Conservation (phyloP, 768 basidiomycete genomes). For the Lactifluus volemus region DNA sequence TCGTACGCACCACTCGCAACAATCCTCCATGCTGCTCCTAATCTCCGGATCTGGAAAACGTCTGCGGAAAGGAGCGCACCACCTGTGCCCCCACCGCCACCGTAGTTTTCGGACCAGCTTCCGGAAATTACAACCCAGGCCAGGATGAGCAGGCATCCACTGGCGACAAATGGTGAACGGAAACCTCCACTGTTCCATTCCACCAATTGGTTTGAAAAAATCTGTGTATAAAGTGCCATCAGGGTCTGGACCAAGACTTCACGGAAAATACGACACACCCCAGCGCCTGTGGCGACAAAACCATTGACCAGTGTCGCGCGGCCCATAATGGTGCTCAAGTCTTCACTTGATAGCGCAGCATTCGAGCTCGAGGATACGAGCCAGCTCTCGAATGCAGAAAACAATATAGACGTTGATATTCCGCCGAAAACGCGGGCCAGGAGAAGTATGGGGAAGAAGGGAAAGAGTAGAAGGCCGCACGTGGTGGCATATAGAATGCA, state of each 20-base stretch:
- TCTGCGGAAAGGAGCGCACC: slow-evolving; percentile 26
- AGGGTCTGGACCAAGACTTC: neutral
- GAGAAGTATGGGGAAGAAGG: slow-evolving; percentile 49
- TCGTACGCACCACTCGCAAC: slow-evolving; percentile 27
- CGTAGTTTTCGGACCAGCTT: slow-evolving; percentile 66
- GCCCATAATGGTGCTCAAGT: slow-evolving; percentile 63
- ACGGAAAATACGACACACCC: slow-evolving; percentile 34
- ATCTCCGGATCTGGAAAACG: slow-evolving; percentile 42
- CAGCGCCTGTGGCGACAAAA: slow-evolving; percentile 58
- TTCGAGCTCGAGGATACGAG: slow-evolving; percentile 53
- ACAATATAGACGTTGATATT: slow-evolving; percentile 65
- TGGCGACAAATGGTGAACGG: slow-evolving; percentile 58
- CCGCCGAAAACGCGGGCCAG: slow-evolving; percentile 61
- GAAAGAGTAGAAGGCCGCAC: slow-evolving; percentile 51
- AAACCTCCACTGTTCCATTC: slow-evolving; percentile 37
- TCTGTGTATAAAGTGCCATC: neutral
- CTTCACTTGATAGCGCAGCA: slow-evolving; percentile 41
- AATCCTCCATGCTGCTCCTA: slow-evolving; percentile 49
- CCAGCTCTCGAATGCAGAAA: slow-evolving; percentile 74
- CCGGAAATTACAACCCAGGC: slow-evolving; percentile 48
- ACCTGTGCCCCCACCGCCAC: slow-evolving; percentile 30
- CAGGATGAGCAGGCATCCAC: slow-evolving; percentile 44
- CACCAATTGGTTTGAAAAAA: slow-evolving; percentile 46
- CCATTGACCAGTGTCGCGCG: slow-evolving; percentile 68
- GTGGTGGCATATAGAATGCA: slow-evolving; percentile 56